These are phyloP conservation scores for Phoma sp. DNA, from an alignment of 2,329 filamentous ascomycete genomes.

Conservation along the genomic window DNA sequence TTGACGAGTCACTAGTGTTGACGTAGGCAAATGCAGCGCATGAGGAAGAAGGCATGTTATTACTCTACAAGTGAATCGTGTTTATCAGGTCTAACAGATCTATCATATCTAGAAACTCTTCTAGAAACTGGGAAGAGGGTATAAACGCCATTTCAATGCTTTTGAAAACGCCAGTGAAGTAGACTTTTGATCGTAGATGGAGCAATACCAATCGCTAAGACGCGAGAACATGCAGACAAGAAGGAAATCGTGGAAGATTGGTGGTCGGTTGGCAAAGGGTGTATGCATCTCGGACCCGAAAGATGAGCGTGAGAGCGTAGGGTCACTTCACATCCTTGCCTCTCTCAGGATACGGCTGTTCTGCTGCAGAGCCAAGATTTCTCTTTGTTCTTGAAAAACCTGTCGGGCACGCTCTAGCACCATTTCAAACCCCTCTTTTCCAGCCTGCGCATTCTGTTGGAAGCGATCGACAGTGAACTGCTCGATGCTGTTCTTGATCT, in stretches of 20 bases:
- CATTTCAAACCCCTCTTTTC: slow-evolving; percentile 91
- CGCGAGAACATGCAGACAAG: slow-evolving; percentile 5
- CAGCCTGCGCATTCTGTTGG: slow-evolving; percentile 87
- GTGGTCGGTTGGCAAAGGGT: not conserved
- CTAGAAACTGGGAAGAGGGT: slow-evolving; percentile 4
- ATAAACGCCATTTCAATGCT: slow-evolving; percentile 17
- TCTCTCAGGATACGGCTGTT: slow-evolving; percentile 40
- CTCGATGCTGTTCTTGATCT: slow-evolving; percentile 95
- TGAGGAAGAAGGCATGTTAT: not conserved
- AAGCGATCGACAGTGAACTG: slow-evolving; percentile 88
- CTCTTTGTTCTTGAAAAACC: slow-evolving; percentile 88
- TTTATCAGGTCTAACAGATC: slow-evolving; percentile 13
- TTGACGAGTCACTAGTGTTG: too few relatives aligned
- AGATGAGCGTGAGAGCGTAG: not conserved
- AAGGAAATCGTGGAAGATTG: not conserved
- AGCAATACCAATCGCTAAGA: slow-evolving; percentile 9
- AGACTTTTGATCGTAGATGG: slow-evolving; percentile 11
- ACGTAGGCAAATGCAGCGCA: too few relatives aligned
- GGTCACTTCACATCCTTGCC: slow-evolving; percentile 35
- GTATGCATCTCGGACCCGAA: not conserved
- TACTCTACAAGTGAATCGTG: not conserved
- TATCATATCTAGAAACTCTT: slow-evolving; percentile 12
- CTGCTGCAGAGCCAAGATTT: slow-evolving; percentile 59
- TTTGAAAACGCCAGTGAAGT: slow-evolving; percentile 13
- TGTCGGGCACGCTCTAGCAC: slow-evolving; percentile 92